Conservation (phyloP, 768 basidiomycete genomes). For the Pisolithus orientalis region DNA sequence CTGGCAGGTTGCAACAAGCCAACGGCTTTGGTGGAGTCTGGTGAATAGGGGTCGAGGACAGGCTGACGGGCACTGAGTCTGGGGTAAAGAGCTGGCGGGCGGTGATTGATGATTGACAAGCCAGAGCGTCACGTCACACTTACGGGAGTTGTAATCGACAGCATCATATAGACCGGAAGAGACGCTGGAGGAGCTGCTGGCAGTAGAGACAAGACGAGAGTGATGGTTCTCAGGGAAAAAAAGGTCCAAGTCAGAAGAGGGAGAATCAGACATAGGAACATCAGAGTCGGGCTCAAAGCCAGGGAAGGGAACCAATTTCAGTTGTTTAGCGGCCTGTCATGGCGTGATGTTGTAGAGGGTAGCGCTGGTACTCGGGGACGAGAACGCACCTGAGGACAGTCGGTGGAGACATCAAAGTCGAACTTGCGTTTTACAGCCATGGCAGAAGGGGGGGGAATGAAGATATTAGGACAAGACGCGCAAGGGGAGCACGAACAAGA, state of each 20-base stretch:
- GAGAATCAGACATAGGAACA: constrained; percentile 58
- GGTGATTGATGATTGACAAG: constrained; percentile 1
- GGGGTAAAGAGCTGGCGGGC: constrained; percentile 42
- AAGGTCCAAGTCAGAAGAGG: constrained; percentile 52
- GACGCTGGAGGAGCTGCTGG: constrained; percentile 44
- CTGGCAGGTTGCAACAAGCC: constrained; percentile 65
- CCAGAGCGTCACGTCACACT: constrained; percentile 15
- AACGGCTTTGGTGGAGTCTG: constrained; percentile 42
- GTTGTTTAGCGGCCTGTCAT: constrained; percentile 53
- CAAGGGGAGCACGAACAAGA: constrained; percentile 3
- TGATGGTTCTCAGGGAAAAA: constrained; percentile 49
- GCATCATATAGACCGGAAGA: constrained; percentile 46
- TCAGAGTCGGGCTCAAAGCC: constrained; percentile 58
- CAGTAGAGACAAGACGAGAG: constrained; percentile 57
- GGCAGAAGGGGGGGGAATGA: constrained; percentile 1
- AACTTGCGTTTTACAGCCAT: constrained; percentile 81
- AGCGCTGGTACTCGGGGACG: constrained; percentile 13
- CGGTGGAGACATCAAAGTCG: constrained; percentile 50
- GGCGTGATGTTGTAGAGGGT: constrained; percentile 7
- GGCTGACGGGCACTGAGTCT: constrained; percentile 60
- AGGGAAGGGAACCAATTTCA: constrained; percentile 73
- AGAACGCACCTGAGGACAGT: constrained; percentile 39
- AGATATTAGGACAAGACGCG: not conserved
- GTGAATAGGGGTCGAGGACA: constrained; percentile 40
- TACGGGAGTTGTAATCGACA: constrained; percentile 42